These are phyloP conservation scores for Tulasnella sp. DNA, from an alignment of 768 basidiomycete species.

Conservation along the genomic window DNA sequence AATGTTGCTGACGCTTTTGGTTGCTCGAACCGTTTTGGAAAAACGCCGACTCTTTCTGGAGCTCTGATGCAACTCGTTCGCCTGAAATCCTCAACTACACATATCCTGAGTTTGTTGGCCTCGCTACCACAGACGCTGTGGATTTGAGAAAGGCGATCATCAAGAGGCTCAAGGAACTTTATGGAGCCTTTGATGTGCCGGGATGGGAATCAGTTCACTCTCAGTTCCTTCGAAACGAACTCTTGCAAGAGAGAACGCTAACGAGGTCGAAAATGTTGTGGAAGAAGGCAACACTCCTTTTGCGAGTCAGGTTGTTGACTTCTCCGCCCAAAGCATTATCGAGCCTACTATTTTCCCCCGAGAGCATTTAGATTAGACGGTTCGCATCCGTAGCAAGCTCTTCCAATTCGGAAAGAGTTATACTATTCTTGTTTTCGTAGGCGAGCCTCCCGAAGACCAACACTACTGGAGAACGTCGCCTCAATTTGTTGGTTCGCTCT, in stretches of 20 bases:
- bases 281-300: too few relatives aligned
- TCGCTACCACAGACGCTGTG: neutral
- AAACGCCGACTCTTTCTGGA: constrained; percentile 1
- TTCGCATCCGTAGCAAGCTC: constrained; percentile 4
- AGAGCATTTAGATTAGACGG: constrained; percentile 6
- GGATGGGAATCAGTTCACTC: too few relatives aligned
- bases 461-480: neutral
- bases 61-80: neutral
- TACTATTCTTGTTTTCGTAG: constrained; percentile 3
- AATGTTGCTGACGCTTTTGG: neutral
- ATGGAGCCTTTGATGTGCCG: too few relatives aligned
- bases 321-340: constrained; percentile 26
- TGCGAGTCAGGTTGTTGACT: too few relatives aligned
- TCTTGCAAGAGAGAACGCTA: too few relatives aligned
- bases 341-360: too few relatives aligned
- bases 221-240: too few relatives aligned
- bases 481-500: neutral
- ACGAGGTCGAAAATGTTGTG: too few relatives aligned
- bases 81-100: constrained; percentile 2
- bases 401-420: neutral
- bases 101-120: constrained; percentile 11
- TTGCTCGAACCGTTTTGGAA: constrained; percentile 12
- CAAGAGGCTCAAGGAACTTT: constrained; percentile 3
- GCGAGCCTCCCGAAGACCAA: neutral
- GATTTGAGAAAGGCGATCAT: neutral